Percentiles rank a stretch among this genome's conserved stretches.
Conservation (phyloP, 179 eudicot genomes). For the Corrigiola litoralis region DNA sequence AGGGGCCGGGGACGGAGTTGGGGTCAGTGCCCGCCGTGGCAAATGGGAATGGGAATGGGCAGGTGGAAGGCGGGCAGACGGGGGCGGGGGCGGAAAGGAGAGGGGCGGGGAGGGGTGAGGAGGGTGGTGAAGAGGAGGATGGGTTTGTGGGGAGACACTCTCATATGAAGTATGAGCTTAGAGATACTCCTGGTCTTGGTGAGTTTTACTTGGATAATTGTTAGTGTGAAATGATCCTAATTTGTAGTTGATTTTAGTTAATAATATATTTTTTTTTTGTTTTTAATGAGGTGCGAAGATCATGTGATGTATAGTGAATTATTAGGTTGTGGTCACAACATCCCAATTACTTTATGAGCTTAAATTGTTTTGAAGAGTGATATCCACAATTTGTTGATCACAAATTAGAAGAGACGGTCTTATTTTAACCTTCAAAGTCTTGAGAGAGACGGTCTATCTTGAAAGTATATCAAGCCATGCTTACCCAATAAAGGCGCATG, state of each 20-base stretch:
- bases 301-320: too few species aligned
- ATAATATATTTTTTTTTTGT: too few species aligned
- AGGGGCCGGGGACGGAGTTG: constrained; percentile 28
- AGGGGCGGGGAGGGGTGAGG: constrained; percentile 38
- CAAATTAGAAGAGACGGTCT: too few species aligned
- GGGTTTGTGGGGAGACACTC: constrained; percentile 57
- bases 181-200: constrained; percentile 93
- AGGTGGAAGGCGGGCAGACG: constrained; percentile 2
- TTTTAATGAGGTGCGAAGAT: too few species aligned
- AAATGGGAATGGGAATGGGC: constrained; percentile 28
- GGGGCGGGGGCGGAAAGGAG: constrained; percentile 29
- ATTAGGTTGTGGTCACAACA: too few species aligned
- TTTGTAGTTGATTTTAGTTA: constrained; percentile 2
- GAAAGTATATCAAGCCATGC: too few species aligned
- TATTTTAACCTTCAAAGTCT: too few species aligned
- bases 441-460: too few species aligned
- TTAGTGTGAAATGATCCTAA: background rate
- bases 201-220: constrained; percentile 21
- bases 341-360: too few species aligned
- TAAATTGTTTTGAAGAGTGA: too few species aligned
- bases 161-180: constrained; percentile 87
- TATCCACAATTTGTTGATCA: too few species aligned
- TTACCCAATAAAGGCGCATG: too few species aligned
- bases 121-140: constrained; percentile 58
- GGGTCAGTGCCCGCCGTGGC: constrained; percentile 11